Evolutionary conservation across 148 eudicot genomes (phyloP), one percentile per base, ranked within the genome.

Genomic region (Fagopyrum tataricum): DNA sequence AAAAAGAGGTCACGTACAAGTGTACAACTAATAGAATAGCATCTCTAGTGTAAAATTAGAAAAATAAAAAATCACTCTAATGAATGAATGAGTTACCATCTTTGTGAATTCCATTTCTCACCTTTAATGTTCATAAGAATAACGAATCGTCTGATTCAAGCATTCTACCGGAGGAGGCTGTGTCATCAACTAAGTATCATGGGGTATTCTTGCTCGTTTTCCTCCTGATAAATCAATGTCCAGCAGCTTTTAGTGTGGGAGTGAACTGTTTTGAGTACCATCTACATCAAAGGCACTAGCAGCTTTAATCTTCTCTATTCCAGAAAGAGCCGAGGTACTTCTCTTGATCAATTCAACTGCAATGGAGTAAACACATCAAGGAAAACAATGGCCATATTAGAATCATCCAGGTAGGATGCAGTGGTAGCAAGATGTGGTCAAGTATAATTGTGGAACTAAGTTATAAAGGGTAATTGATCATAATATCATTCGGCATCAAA

Each of bases 251-350:
- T 67, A 21, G 67, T 69, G 78, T 24, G 78, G 37, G n/a, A 69
- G 64, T 70, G 68, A 67, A 46, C 49, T 76, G 73, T 76, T 73
- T 51, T 76, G 84, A n/a, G 87, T 80, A 37, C 77, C 82, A 75
- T 81, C 80, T 7, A 76, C 72, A 39, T 79, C 87, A 20, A 78
- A 24, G 20, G 72, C 79, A 8, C 81, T 78, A 20, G 75, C 85
- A 0, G 51, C 58, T 5, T 77, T 64, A 18, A 82, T 42, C 23
- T 79, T 81, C 64, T 80, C 79, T 2, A 74, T 67, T 66, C 64
- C 78, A 43, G 77, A 76, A 46, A 70, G 78, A 53, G 64, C 39
- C 17, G 67, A 8, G 70, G 67, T 76, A 23, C 71, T 77, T 76
- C 67, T 78, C 40, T 58, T 44, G 4, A 76, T 53, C 59, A 79